These are phyloP conservation scores for Simplicillium aogashimaense DNA, from an alignment of 2,329 filamentous ascomycete species.

Conservation along the genomic window DNA sequence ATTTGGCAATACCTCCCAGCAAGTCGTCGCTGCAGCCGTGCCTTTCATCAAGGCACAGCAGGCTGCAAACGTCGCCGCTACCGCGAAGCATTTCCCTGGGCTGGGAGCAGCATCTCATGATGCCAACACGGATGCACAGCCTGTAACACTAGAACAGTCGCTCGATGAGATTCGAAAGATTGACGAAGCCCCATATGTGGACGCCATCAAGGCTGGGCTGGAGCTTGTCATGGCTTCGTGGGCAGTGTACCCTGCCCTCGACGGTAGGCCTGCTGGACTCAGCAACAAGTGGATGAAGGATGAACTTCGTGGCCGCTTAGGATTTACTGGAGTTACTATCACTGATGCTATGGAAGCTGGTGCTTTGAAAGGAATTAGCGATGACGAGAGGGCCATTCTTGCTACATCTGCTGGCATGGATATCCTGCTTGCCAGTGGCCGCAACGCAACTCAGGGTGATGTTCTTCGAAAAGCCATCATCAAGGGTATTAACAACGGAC, in stretches of 20 bases:
- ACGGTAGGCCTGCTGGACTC: constrained; percentile 7
- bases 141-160: constrained; percentile 6
- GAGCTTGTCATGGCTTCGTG: constrained; percentile 7
- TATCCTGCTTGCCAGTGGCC: constrained; percentile 8
- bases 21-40: constrained; percentile 6
- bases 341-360: constrained; percentile 12
- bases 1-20: constrained; percentile 4
- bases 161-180: constrained; percentile 3
- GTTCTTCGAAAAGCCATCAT: constrained; percentile 8
- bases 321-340: constrained; percentile 10
- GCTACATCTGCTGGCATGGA: constrained; percentile 11
- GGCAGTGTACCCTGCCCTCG: constrained; percentile 3
- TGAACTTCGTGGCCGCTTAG: constrained; percentile 9
- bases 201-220: constrained; percentile 7
- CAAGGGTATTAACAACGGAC: constrained; percentile 3
- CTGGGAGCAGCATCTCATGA: constrained; percentile 7
- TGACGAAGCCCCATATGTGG: constrained; percentile 4
- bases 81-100: constrained; percentile 8
- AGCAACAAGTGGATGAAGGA: constrained; percentile 10
- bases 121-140: constrained; percentile 5
- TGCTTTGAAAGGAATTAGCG: constrained; percentile 3
- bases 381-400: constrained; percentile 4
- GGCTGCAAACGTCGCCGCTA: constrained; percentile 2
- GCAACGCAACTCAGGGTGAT: constrained; percentile 10
- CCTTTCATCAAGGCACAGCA: constrained; percentile 8